These are phyloP conservation scores for Alternaria conjuncta DNA, from an alignment of 2,329 filamentous ascomycete species.

Conservation along the genomic window DNA sequence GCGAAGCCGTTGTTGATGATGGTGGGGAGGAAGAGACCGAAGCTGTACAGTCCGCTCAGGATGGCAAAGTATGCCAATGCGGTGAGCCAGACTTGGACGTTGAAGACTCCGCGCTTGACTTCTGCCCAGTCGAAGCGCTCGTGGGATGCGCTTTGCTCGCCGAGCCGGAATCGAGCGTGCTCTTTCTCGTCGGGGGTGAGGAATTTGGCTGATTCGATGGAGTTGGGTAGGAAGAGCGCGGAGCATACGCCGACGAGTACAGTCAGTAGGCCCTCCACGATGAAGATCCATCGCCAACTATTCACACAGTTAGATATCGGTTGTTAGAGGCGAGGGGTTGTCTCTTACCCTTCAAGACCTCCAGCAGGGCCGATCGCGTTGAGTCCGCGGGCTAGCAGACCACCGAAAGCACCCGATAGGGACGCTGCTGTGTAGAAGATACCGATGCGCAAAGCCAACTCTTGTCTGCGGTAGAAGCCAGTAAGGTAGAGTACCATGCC, in stretches of 20 bases:
- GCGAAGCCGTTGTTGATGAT: constrained; percentile 66
- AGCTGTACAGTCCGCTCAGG: constrained; percentile 66
- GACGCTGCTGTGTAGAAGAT: constrained; percentile 73
- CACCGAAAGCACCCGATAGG: constrained; percentile 69
- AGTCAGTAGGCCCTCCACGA: constrained; percentile 65
- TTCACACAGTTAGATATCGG: not conserved
- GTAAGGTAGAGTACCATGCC: constrained; percentile 73
- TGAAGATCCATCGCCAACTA: constrained; percentile 67
- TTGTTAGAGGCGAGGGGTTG: not conserved
- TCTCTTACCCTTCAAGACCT: constrained; percentile 53
- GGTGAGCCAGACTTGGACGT: constrained; percentile 67
- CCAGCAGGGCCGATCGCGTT: constrained; percentile 64
- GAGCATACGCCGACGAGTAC: constrained; percentile 60
- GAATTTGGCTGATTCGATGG: constrained; percentile 60
- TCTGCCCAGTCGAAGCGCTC: constrained; percentile 68
- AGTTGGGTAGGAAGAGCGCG: constrained; percentile 64
- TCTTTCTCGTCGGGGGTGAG: constrained; percentile 60
- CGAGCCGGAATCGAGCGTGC: constrained; percentile 56
- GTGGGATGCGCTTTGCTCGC: constrained; percentile 38
- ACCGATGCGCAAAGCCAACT: constrained; percentile 68
- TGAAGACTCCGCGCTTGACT: constrained; percentile 66
- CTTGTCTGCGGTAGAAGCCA: constrained; percentile 64
- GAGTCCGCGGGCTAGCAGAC: constrained; percentile 66
- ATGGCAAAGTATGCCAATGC: constrained; percentile 67
- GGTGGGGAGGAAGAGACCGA: constrained; percentile 70